These are phyloP conservation scores for Penicillium flavigenum DNA, from an alignment of 495 filamentous ascomycete species.

Conservation along the genomic window DNA sequence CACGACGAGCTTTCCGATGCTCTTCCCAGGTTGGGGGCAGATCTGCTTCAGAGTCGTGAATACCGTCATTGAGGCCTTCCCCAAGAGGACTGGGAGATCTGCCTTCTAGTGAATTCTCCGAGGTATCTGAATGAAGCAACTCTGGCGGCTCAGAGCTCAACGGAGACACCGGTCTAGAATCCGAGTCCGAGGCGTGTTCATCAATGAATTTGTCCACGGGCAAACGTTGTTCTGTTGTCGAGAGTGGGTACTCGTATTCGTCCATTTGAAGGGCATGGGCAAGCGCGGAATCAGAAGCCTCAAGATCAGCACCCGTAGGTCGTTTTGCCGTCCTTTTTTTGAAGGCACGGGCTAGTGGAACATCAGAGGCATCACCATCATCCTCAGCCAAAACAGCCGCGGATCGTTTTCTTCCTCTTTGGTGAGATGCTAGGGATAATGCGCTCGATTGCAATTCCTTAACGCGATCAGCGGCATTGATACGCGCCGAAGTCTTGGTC, in stretches of 20 bases:
- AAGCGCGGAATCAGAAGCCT: conserved; percentile 52
- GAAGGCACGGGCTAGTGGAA: conserved; percentile 54
- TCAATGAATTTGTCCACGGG: neutral
- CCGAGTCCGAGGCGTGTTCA: neutral
- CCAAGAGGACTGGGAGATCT: neutral
- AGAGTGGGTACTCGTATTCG: conserved; percentile 49
- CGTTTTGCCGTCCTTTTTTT: conserved; percentile 38
- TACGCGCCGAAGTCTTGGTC: conserved; percentile 28
- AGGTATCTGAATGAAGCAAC: neutral
- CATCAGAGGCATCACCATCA: conserved; percentile 47
- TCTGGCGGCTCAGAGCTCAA: neutral
- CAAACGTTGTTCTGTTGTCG: conserved; percentile 27
- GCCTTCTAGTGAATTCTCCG: neutral
- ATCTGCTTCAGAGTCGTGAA: conserved; percentile 12
- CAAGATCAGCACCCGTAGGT: conserved; percentile 25
- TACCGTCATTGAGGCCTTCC: conserved; percentile 20
- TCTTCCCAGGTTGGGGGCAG: conserved; percentile 18
- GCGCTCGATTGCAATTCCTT: conserved; percentile 42
- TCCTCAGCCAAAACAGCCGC: conserved; percentile 14
- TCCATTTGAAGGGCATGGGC: conserved; percentile 61
- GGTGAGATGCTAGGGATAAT: conserved; percentile 30
- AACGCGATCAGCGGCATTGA: conserved; percentile 44
- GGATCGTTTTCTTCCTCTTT: conserved; percentile 38
- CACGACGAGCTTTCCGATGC: conserved; percentile 28
- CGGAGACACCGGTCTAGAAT: neutral